Evolutionary conservation across 163 green algal species (phyloP).

Genomic region (Chloromonas sp.): DNA sequence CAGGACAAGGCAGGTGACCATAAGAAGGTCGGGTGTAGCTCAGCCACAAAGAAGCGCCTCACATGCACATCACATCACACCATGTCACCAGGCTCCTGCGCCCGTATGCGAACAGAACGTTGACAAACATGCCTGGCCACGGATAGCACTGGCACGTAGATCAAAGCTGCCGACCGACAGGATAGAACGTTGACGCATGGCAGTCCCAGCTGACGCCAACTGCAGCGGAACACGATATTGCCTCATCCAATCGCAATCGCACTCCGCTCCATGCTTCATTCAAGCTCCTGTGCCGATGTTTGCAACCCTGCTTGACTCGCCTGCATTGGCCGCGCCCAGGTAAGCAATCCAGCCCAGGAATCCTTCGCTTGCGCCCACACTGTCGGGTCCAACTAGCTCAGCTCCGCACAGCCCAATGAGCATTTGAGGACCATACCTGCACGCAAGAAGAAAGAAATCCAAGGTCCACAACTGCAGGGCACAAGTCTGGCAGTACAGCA

Average conservation of each 20-base stretch:
- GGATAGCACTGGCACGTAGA: too few species aligned
- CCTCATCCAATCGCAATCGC: too few species aligned
- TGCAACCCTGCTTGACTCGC: constrained; percentile 2
- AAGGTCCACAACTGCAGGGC: too few species aligned
- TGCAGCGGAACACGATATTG: not conserved
- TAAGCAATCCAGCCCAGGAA: constrained; percentile 98
- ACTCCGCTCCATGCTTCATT: too few species aligned
- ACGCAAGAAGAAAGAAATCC: not conserved
- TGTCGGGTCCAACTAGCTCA: constrained; percentile 86
- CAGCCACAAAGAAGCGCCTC: too few species aligned
- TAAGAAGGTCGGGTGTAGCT: too few species aligned
- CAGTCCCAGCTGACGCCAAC: not conserved
- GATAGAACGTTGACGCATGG: too few species aligned
- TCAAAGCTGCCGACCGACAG: too few species aligned
- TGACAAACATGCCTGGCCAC: too few species aligned
- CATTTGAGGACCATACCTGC: constrained; percentile 75
- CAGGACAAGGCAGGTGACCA: not conserved
- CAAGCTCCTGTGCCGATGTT: not conserved
- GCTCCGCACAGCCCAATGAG: constrained; percentile 92
- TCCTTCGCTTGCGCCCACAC: constrained; percentile 87
- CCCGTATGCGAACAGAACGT: too few species aligned
- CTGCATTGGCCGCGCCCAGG: constrained; percentile 65
- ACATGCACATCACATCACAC: too few species aligned
- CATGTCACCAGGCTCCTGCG: not conserved
- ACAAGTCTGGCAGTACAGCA: too few species aligned